Conservation (phyloP, 495 filamentous ascomycete species). For the Aspergillus mulundensis region DNA sequence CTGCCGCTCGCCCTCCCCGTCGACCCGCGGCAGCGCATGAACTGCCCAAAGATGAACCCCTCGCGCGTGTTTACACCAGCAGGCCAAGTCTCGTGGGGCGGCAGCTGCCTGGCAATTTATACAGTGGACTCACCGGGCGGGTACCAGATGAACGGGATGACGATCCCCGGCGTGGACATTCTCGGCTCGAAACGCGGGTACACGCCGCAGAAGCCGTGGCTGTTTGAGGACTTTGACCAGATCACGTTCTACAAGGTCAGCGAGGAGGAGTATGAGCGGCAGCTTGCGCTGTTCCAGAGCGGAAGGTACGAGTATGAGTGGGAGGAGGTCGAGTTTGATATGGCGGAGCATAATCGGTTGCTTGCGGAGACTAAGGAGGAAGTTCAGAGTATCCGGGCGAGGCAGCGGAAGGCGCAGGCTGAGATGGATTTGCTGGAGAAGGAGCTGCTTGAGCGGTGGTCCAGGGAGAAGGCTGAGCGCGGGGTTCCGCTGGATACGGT, state of each 20-base stretch:
- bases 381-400: slow-evolving; percentile 35
- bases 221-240: slow-evolving; percentile 56
- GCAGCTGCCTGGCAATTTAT: slow-evolving; percentile 52
- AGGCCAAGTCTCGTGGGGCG: slow-evolving; percentile 52
- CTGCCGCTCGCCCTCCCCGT: slow-evolving; percentile 52
- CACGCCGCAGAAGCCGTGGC: slow-evolving; percentile 41
- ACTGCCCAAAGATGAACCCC: slow-evolving; percentile 57
- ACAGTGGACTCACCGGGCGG: slow-evolving; percentile 57
- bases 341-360: slow-evolving; percentile 48
- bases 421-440: slow-evolving; percentile 46
- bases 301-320: slow-evolving; percentile 49
- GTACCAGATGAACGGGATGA: slow-evolving; percentile 52
- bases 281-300: slow-evolving; percentile 36
- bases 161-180: slow-evolving; percentile 53
- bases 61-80: slow-evolving; percentile 54
- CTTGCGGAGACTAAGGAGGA: slow-evolving; percentile 37
- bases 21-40: slow-evolving; percentile 51
- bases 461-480: slow-evolving; percentile 43
- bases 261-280: slow-evolving; percentile 44
- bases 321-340: slow-evolving; percentile 47
- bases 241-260: slow-evolving; percentile 51
- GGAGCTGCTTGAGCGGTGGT: slow-evolving; percentile 41
- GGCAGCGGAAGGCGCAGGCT: slow-evolving; percentile 40
- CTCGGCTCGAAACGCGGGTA: slow-evolving; percentile 48
- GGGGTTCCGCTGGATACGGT: slow-evolving; percentile 39